phyloP scores from a whole-genome alignment of 139 green algal genomes.

The Coelastrella sp. region DNA sequence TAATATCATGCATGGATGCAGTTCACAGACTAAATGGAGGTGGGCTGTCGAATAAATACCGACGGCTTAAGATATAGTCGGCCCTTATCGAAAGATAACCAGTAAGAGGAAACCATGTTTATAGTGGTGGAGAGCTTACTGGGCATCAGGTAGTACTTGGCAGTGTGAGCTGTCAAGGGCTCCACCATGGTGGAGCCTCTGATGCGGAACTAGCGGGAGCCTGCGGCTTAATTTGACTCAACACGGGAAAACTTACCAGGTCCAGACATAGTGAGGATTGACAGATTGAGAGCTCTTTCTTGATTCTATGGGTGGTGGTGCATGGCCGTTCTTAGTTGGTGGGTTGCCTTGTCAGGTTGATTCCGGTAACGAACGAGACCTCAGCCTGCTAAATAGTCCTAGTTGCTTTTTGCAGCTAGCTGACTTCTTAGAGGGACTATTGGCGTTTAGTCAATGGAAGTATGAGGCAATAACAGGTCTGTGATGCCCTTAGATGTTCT shows the following conservation, averaged over 20 bases:
- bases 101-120: neutral
- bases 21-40: constrained; percentile 61
- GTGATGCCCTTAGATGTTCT: constrained; percentile 99
- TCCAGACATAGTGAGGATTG: constrained; percentile 96
- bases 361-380: constrained; percentile 98
- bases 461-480: constrained; percentile 99
- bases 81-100: constrained; percentile 89
- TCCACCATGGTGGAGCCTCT: neutral
- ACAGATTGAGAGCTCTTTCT: constrained; percentile 97
- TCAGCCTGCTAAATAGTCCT: constrained; percentile 97
- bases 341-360: constrained; percentile 97
- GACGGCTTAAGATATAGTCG: constrained; percentile 95
- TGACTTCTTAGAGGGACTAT: constrained; percentile 97
- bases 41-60: constrained; percentile 96
- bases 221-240: constrained; percentile 98
- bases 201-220: constrained; percentile 77
- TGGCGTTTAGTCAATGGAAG: constrained; percentile 95
- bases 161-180: neutral
- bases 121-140: neutral
- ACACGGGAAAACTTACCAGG: constrained; percentile 96
- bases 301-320: constrained; percentile 92
- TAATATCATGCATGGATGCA: neutral
- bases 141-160: neutral
- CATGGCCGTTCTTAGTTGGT: constrained; percentile 90
- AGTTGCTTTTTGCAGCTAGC: constrained; percentile 75